Conservation (phyloP, 2,329 filamentous ascomycete species). For the Colletotrichum camelliae region DNA sequence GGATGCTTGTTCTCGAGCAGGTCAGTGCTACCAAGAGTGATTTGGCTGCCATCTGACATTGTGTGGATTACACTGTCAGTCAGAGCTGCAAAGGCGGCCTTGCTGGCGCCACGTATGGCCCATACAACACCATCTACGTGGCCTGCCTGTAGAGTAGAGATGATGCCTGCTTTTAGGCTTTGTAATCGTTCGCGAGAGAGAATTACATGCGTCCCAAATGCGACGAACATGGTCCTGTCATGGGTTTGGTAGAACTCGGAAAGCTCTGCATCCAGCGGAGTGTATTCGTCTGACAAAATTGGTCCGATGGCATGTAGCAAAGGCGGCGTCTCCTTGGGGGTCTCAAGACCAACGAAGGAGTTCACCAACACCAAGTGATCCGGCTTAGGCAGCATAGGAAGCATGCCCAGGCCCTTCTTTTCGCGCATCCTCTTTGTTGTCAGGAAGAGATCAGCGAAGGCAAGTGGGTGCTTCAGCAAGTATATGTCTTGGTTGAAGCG, state of each 20-base stretch:
- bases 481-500: slow-evolving; percentile 30
- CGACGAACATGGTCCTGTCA: slow-evolving; percentile 39
- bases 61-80: accelerated
- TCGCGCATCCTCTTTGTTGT: slow-evolving; percentile 34
- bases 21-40: slow-evolving; percentile 14
- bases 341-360: slow-evolving; percentile 48
- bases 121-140: background rate
- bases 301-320: slow-evolving; percentile 43
- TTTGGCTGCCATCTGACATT: background rate
- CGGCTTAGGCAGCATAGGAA: slow-evolving; percentile 36
- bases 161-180: slow-evolving; percentile 29
- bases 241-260: slow-evolving; percentile 34
- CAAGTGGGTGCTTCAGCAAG: background rate
- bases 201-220: slow-evolving; percentile 45
- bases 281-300: slow-evolving; percentile 40
- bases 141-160: background rate
- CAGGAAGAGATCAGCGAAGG: background rate
- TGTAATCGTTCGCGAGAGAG: slow-evolving; percentile 31
- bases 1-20: slow-evolving; percentile 32
- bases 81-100: background rate
- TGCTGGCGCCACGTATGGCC: background rate
- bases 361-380: slow-evolving; percentile 48
- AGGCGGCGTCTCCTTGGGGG: slow-evolving; percentile 46
- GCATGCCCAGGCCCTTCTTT: slow-evolving; percentile 34
- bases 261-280: slow-evolving; percentile 30